Evolutionary conservation across 164 flowering plant species (phyloP).

Genomic region (Paratinospora sagittata): DNA sequence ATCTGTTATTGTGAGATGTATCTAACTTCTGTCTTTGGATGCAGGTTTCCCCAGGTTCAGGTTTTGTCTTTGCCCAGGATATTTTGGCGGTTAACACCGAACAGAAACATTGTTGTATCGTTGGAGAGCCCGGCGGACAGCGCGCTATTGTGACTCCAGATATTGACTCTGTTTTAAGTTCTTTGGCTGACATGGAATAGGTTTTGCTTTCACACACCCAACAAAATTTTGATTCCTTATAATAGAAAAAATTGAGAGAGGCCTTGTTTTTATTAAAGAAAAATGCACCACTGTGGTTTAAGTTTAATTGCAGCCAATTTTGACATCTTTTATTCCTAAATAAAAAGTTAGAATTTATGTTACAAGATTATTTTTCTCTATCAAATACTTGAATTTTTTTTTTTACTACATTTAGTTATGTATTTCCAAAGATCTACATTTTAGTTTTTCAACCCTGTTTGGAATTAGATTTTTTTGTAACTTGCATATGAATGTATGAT

Average conservation of each 20-base stretch:
- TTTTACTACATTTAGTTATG: not conserved
- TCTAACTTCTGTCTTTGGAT: not conserved
- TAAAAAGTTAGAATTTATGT: not conserved
- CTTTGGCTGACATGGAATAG: conserved; percentile 26
- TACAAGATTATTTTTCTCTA: no score
- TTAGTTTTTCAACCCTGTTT: not conserved
- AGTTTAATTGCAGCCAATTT: not conserved
- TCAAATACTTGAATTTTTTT: not conserved
- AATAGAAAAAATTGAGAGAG: conserved; percentile 1
- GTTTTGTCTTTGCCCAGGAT: conserved; percentile 53
- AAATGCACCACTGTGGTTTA: conserved; percentile 1
- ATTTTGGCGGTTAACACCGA: conserved; percentile 43
- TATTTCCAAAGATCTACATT: not conserved
- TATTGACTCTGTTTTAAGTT: conserved; percentile 36
- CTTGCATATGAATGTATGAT: no score
- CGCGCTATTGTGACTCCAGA: conserved; percentile 57
- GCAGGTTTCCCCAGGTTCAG: conserved; percentile 57
- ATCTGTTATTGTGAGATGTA: not conserved
- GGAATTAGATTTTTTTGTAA: not conserved
- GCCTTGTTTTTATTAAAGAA: not conserved
- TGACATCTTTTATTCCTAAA: not conserved
- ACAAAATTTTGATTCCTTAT: conserved; percentile 6
- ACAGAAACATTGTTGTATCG: conserved; percentile 36
- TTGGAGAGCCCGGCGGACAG: conserved; percentile 54
- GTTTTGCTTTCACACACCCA: not conserved